These are phyloP conservation scores for Lolium multiflorum DNA, from an alignment of 176 grass and related monocot genomes.

Conservation along the genomic window DNA sequence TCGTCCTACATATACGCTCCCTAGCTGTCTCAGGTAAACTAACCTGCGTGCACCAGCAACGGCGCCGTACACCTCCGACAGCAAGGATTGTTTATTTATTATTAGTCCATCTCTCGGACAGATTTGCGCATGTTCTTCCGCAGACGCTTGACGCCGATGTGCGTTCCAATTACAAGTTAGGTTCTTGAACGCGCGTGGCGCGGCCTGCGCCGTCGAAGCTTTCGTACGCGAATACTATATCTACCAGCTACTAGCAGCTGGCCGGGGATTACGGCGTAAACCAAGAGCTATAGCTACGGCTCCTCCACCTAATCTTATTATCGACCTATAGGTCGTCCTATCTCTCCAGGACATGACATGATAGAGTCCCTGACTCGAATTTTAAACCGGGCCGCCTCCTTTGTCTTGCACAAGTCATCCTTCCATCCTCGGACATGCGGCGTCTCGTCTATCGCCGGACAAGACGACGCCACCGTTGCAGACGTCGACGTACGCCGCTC, in stretches of 20 bases:
- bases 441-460: neutral
- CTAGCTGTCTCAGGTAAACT: neutral
- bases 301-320: neutral
- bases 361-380: neutral
- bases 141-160: too few relatives aligned
- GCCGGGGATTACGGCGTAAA: conserved; percentile 12
- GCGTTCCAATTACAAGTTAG: neutral
- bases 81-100: neutral
- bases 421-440: neutral
- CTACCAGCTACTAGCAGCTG: neutral
- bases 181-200: neutral
- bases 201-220: neutral
- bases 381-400: neutral
- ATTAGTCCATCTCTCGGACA: neutral
- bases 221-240: too few relatives aligned
- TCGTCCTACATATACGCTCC: neutral
- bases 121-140: too few relatives aligned
- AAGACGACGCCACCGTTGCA: neutral
- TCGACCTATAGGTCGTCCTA: neutral
- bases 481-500: neutral
- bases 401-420: neutral
- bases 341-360: neutral
- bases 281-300: neutral
- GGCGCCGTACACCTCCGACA: neutral
- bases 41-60: neutral